These are phyloP conservation scores for Emmonsia crescens DNA, from an alignment of 2,329 filamentous ascomycete species.

Conservation along the genomic window DNA sequence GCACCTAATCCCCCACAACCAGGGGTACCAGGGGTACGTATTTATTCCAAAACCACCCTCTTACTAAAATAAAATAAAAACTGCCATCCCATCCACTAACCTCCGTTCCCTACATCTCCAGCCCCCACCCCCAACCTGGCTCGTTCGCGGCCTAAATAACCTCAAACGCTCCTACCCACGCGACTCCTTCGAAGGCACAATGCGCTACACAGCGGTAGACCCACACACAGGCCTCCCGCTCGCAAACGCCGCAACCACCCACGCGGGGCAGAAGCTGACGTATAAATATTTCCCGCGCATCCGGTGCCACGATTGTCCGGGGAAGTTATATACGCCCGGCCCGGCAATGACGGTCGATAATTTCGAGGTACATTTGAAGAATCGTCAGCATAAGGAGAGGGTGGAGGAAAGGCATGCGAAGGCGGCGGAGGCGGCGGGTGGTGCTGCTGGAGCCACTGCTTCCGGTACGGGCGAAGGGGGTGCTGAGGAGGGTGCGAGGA, in stretches of 20 bases:
- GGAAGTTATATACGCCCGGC: conserved; percentile 85
- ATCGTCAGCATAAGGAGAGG: conserved; percentile 64
- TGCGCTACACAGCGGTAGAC: conserved; percentile 81
- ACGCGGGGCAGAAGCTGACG: conserved; percentile 53
- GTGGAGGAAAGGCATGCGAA: conserved; percentile 46
- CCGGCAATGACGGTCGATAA: conserved; percentile 76
- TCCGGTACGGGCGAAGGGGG: background rate
- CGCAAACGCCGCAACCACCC: conserved; percentile 38
- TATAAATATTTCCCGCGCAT: conserved; percentile 84
- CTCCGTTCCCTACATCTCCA: conserved; percentile 25
- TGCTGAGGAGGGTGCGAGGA: background rate
- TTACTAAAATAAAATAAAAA: conserved; percentile 4
- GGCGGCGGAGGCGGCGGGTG: background rate
- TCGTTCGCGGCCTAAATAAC: conserved; percentile 59
- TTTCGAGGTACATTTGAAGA: conserved; percentile 87
- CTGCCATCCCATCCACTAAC: conserved; percentile 12
- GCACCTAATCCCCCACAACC: conserved; percentile 33
- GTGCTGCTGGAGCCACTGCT: background rate
- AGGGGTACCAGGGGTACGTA: conserved; percentile 35
- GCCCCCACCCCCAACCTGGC: conserved; percentile 83
- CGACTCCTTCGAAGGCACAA: conserved; percentile 77
- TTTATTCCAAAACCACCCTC: conserved; percentile 13
- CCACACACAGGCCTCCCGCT: conserved; percentile 52
- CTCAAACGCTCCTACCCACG: conserved; percentile 62
- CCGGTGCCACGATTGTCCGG: conserved; percentile 81